Evolutionary conservation across 768 basidiomycete species (phyloP).

Genomic region (Piloderma croceum): DNA sequence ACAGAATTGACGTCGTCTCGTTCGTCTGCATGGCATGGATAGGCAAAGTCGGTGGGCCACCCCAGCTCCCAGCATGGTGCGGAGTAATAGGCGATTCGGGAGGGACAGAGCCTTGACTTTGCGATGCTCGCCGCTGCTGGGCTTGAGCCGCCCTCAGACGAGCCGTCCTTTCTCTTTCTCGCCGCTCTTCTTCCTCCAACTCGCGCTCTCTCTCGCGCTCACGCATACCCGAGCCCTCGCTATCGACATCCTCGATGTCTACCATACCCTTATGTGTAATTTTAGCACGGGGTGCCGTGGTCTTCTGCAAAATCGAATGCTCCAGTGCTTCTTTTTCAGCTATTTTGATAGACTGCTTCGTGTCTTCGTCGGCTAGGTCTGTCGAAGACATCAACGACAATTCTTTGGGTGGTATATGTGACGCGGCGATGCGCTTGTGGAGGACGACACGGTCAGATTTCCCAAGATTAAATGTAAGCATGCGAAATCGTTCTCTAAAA

Average conservation of each 20-base stretch:
- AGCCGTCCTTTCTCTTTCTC: constrained; percentile 65
- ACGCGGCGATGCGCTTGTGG: constrained; percentile 71
- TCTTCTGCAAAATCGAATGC: constrained; percentile 77
- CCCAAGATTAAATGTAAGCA: constrained; percentile 82
- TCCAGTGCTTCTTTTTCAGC: constrained; percentile 79
- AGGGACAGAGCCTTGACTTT: constrained; percentile 48
- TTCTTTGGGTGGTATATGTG: constrained; percentile 59
- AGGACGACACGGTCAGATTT: constrained; percentile 75
- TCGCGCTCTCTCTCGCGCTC: constrained; percentile 54
- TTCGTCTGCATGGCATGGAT: constrained; percentile 34
- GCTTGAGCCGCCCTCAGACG: constrained; percentile 47
- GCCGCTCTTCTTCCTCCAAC: constrained; percentile 61
- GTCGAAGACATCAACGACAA: constrained; percentile 84
- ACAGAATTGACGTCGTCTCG: constrained; percentile 16
- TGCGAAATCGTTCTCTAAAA: constrained; percentile 82
- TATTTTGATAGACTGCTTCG: constrained; percentile 73
- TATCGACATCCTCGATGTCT: constrained; percentile 78
- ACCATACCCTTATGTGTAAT: constrained; percentile 92
- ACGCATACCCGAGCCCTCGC: constrained; percentile 29
- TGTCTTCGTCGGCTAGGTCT: constrained; percentile 84
- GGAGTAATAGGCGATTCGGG: constrained; percentile 64
- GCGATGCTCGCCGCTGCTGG: constrained; percentile 41
- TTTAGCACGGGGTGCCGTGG: constrained; percentile 62
- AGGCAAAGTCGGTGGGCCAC: constrained; percentile 55
- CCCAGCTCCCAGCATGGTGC: constrained; percentile 48